phyloP scores from a whole-genome alignment of 768 basidiomycete species.

The Exidia glandulosa region DNA sequence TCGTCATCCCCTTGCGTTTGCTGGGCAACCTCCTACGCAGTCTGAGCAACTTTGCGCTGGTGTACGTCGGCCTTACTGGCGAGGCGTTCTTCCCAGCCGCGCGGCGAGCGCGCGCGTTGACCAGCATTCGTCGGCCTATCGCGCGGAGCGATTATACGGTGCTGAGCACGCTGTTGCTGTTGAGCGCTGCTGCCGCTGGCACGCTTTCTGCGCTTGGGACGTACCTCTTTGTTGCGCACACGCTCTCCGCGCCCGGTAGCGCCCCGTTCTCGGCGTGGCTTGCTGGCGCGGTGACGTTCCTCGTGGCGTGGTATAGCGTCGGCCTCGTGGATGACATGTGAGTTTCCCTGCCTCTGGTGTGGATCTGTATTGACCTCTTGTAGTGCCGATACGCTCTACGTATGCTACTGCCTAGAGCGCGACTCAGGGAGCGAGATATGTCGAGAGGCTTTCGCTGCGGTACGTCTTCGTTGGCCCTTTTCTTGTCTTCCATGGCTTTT shows the following conservation, averaged over 20 bases:
- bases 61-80: constrained; percentile 69
- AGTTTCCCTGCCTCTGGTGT: constrained; percentile 14
- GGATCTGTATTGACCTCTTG: not conserved
- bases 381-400: constrained; percentile 54
- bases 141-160: constrained; percentile 33
- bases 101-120: constrained; percentile 44
- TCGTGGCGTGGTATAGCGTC: constrained; percentile 75
- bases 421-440: not conserved
- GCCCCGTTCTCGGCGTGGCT: constrained; percentile 68
- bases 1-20: constrained; percentile 19
- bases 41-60: constrained; percentile 53
- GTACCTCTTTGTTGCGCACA: constrained; percentile 85
- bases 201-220: constrained; percentile 73
- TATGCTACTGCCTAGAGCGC: constrained; percentile 46
- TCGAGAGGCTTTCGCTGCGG: not conserved
- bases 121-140: constrained; percentile 26
- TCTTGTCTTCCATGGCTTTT: not conserved
- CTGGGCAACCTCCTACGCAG: constrained; percentile 31
- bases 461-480: not conserved
- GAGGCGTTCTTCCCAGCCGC: constrained; percentile 55
- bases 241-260: constrained; percentile 53
- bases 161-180: constrained; percentile 47
- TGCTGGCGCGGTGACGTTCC: constrained; percentile 66
- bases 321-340: constrained; percentile 70
- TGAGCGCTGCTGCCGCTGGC: constrained; percentile 66